A percentile compares a stretch with the other conserved stretches of the same genome.
Evolutionary conservation across 257 asterid genomes (phyloP).

Genomic region (Fraxinus pennsylvanica): DNA sequence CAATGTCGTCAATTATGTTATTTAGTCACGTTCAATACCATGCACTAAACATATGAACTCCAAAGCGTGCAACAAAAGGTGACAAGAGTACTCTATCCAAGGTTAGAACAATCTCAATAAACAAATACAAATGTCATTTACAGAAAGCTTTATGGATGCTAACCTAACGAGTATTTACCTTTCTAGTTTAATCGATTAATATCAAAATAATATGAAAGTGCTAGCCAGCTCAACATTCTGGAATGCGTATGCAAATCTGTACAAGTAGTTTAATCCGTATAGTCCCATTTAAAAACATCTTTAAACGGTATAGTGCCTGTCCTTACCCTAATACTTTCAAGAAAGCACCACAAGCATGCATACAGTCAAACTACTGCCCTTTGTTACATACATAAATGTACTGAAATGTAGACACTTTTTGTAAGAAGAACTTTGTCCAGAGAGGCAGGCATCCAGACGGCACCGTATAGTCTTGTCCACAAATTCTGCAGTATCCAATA

Average conservation of each 20-base stretch:
- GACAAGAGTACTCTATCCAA: slow-evolving; percentile 29
- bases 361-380: slow-evolving; percentile 49
- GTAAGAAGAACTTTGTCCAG: slow-evolving; percentile 1
- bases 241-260: too few relatives aligned
- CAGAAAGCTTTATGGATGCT: too few relatives aligned
- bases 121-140: slow-evolving; percentile 24
- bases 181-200: too few relatives aligned
- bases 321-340: slow-evolving; percentile 24
- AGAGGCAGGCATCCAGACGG: too few relatives aligned
- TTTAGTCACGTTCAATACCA: neutral
- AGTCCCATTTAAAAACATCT: slow-evolving; percentile 34
- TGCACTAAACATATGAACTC: neutral
- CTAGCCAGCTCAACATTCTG: too few relatives aligned
- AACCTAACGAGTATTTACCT: too few relatives aligned
- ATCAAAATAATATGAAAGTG: too few relatives aligned
- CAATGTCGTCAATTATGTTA: too few relatives aligned
- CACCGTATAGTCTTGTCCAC: too few relatives aligned
- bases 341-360: slow-evolving; percentile 47
- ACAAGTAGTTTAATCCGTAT: slow-evolving; percentile 17
- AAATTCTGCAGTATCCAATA: too few relatives aligned
- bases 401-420: slow-evolving; percentile 19
- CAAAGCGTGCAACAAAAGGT: slow-evolving; percentile 26
- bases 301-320: slow-evolving; percentile 31
- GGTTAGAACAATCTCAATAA: slow-evolving; percentile 16
- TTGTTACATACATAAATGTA: slow-evolving; percentile 25